phyloP scores from a whole-genome alignment of 306 rosid genomes.

The Gillenia trifoliata region DNA sequence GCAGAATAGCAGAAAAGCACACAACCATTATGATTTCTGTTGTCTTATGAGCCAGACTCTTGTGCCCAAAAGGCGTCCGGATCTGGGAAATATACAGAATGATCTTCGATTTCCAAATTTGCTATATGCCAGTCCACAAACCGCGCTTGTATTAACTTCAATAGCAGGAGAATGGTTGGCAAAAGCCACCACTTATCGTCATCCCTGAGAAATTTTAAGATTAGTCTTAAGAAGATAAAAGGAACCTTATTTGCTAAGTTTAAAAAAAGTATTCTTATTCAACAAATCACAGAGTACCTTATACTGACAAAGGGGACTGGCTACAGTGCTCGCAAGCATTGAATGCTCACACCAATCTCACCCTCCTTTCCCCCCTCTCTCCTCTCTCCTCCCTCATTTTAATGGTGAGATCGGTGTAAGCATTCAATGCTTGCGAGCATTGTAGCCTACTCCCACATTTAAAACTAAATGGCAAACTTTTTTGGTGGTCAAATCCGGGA shows the following conservation, averaged over 20 bases:
- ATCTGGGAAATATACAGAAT: slow-evolving; percentile 79
- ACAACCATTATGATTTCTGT: background rate
- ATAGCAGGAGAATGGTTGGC: slow-evolving; percentile 70
- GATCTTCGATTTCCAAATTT: slow-evolving; percentile 75
- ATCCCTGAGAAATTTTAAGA: slow-evolving; percentile 50
- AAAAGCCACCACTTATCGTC: slow-evolving; percentile 92
- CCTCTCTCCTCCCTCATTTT: too few species aligned
- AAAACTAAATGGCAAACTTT: too few species aligned
- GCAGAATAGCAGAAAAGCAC: slow-evolving; percentile 10
- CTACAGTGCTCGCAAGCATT: too few species aligned
- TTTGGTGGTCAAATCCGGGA: too few species aligned
- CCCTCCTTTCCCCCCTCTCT: too few species aligned
- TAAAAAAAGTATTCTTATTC: background rate
- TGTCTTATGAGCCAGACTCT: slow-evolving; percentile 49
- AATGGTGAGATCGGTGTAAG: too few species aligned
- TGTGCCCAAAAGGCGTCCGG: slow-evolving; percentile 95
- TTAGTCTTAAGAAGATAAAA: background rate
- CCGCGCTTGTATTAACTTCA: slow-evolving; percentile 76
- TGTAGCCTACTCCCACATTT: too few species aligned
- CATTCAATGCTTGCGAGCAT: too few species aligned
- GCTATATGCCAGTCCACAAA: slow-evolving; percentile 93
- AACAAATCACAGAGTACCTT: background rate
- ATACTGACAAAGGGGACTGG: background rate
- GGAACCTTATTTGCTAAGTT: background rate
- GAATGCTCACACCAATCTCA: too few species aligned